Conservation (phyloP, 176 grass and related monocot species). For the Raddia guianensis region DNA sequence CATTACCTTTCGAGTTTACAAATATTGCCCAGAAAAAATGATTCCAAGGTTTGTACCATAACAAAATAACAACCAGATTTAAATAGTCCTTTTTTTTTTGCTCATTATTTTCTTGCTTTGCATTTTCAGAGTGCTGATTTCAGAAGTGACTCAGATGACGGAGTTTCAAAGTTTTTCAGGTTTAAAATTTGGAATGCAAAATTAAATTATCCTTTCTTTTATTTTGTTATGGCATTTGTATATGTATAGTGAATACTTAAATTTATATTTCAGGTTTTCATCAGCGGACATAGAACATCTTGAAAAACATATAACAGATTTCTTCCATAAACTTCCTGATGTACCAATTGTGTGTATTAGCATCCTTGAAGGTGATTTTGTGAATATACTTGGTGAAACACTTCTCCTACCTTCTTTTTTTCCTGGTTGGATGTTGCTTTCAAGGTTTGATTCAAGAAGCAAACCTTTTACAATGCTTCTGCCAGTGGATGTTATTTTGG, state of each 20-base stretch:
- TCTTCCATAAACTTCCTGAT: conserved; percentile 73
- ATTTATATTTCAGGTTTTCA: conserved; percentile 49
- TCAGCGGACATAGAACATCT: conserved; percentile 58
- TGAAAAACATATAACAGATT: conserved; percentile 64
- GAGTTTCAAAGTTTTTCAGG: conserved; percentile 50
- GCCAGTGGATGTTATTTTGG: conserved; percentile 55
- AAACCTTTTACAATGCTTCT: conserved; percentile 79
- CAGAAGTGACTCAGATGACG: conserved; percentile 20
- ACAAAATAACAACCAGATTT: conserved; percentile 8
- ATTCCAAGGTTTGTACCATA: conserved; percentile 46
- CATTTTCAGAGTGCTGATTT: conserved; percentile 53
- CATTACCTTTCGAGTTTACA: conserved; percentile 47
- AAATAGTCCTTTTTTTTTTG: conserved; percentile 3
- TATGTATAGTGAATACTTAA: conserved; percentile 17
- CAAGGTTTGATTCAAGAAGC: conserved; percentile 69
- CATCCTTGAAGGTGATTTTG: conserved; percentile 78
- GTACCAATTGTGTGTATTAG: conserved; percentile 87
- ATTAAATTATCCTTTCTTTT: conserved; percentile 15
- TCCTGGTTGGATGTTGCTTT: conserved; percentile 83
- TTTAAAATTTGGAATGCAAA: conserved; percentile 42
- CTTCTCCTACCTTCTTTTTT: conserved; percentile 59
- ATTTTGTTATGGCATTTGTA: conserved; percentile 15
- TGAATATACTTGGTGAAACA: conserved; percentile 55
- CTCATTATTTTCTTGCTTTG: conserved; percentile 29
- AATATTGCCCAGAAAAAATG: conserved; percentile 8